Evolutionary conservation across 1,284 basidiomycete genomes (phyloP), one percentile per base, ranked within the genome.

Genomic region (Trichosporon asahii): DNA sequence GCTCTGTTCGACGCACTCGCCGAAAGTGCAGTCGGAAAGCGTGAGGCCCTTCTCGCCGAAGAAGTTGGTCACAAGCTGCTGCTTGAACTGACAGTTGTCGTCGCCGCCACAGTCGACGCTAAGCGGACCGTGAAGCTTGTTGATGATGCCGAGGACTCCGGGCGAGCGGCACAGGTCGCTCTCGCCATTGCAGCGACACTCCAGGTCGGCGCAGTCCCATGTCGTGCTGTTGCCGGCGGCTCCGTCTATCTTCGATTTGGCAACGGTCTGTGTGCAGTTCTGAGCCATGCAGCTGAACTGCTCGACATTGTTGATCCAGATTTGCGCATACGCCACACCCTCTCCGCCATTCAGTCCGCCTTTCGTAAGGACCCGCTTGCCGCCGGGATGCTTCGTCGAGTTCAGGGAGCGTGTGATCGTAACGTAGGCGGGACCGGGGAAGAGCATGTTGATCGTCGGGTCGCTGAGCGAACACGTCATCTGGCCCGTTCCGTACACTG

Each of bases 1-100:
- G 68, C 85, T 87, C 80, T 95, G 92, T 8, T 87, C 83, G n/a
- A 95, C 89, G 78, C 94, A 96, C 82, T 97, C 94, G 29, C 94
- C 94, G 75, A 91, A 94, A 0, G 83, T 84, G 81, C 94, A 96
- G 0, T 87, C 87, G 66, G 86, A 85, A 12, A 97, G 84, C 2
- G 85, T 78, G 7, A 97, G 87, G 0, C 94, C 94, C 29, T 81
- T 78, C 0, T 86, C 77, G 11, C 93, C 94, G 74, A 96, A 95
- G 1, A 95, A 78, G 6, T 76, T 72, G 35, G 89, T 82, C 18
- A 97, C 84, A 27, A 87, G 84, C 2, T 80, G 74, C 79, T 95
- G 92, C 77, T 91, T 87, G 86, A 97, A 95, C 9, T 86, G 80
- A 81, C 94, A 97, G 3, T 85, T 85, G 3, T 87, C 87, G 1